Percentiles rank a stretch among this genome's conserved stretches.
These are phyloP conservation scores for Histomonas meleagridis DNA, from an alignment of 208 protist species.

Conservation along the genomic window DNA sequence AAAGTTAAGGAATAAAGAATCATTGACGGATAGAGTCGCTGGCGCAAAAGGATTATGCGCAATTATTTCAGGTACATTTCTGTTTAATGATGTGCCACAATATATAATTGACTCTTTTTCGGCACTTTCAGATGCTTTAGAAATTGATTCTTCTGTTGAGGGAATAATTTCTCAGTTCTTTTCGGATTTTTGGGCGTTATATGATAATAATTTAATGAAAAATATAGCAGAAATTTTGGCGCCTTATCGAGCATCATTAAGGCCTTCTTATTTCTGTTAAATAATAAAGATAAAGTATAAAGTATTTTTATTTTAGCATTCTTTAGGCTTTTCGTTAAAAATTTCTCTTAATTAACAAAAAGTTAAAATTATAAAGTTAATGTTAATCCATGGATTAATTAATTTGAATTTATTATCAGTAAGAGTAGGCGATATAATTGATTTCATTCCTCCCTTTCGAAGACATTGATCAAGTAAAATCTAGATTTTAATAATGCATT, in stretches of 20 bases:
- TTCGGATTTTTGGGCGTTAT: not conserved
- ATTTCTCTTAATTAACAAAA: too few relatives aligned
- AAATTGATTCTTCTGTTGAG: not conserved
- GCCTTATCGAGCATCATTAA: not conserved
- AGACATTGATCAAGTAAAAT: too few relatives aligned
- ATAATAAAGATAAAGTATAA: not conserved
- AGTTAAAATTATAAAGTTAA: too few relatives aligned
- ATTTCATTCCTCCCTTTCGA: too few relatives aligned
- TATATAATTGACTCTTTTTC: slow-evolving; percentile 16
- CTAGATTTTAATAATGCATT: too few relatives aligned
- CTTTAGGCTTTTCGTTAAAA: too few relatives aligned
- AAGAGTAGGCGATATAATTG: too few relatives aligned
- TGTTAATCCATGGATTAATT: too few relatives aligned
- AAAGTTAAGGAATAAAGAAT: not conserved
- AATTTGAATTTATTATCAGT: too few relatives aligned
- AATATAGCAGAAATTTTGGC: not conserved
- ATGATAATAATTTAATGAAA: slow-evolving; percentile 24
- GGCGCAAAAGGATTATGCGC: not conserved
- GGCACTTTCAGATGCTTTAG: not conserved
- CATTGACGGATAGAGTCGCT: not conserved
- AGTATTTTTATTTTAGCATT: not conserved
- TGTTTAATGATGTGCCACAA: slow-evolving; percentile 25
- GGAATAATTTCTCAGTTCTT: not conserved
- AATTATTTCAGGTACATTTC: not conserved
- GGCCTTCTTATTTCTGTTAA: slow-evolving; percentile 26